Evolutionary conservation across 257 asterid species (phyloP).

Genomic region (Rehmannia glutinosa): DNA sequence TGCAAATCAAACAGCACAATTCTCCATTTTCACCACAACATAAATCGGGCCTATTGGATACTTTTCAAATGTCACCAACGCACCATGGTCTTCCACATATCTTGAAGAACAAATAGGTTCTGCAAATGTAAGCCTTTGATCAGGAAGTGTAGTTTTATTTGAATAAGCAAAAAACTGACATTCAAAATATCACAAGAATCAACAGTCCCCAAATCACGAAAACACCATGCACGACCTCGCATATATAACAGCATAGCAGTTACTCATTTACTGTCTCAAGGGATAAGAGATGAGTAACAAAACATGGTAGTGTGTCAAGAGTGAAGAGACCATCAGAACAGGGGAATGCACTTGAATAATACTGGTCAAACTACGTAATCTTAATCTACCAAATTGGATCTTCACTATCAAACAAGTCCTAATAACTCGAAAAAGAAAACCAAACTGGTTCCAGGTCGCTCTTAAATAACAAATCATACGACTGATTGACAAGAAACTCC

Average conservation of each 20-base stretch:
- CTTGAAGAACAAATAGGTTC: slow-evolving; percentile 5
- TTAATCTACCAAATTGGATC: slow-evolving; percentile 20
- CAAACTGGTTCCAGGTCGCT: not conserved
- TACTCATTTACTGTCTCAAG: slow-evolving; percentile 4
- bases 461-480: not conserved
- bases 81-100: slow-evolving; percentile 14
- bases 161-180: not conserved
- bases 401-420: slow-evolving; percentile 14
- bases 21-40: slow-evolving; percentile 21
- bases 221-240: not conserved
- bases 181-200: not conserved
- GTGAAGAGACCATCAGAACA: not conserved
- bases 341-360: not conserved
- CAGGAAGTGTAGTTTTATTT: slow-evolving; percentile 1
- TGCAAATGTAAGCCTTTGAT: slow-evolving; percentile 23
- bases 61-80: slow-evolving; percentile 10
- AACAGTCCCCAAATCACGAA: too few species aligned
- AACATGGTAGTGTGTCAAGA: too few species aligned
- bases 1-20: slow-evolving; percentile 13
- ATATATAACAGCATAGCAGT: not conserved
- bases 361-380: not conserved
- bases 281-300: too few species aligned
- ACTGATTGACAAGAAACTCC: slow-evolving; percentile 12
- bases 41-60: slow-evolving; percentile 21
- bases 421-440: not conserved